Conservation (phyloP, 306 rosid genomes). For the Dryas drummondii region DNA sequence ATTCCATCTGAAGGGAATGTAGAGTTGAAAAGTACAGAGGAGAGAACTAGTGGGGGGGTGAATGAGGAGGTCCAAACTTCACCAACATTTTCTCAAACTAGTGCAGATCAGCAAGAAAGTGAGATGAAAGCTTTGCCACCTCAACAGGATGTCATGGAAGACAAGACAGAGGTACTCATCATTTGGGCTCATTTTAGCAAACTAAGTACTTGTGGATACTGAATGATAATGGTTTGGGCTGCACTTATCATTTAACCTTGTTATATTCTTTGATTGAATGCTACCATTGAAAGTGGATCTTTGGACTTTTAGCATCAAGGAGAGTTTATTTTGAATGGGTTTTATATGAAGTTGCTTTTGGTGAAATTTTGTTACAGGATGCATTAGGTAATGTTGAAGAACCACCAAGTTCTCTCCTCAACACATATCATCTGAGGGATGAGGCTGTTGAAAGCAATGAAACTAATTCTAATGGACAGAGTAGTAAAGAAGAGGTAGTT, state of each 20-base stretch:
- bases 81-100: slow-evolving; percentile 32
- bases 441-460: slow-evolving; percentile 37
- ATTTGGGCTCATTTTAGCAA: slow-evolving; percentile 13
- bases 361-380: slow-evolving; percentile 46
- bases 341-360: slow-evolving; percentile 28
- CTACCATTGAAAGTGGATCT: no score
- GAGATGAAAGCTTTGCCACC: slow-evolving; percentile 35
- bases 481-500: slow-evolving; percentile 54
- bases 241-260: background rate
- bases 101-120: slow-evolving; percentile 40
- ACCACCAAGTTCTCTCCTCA: slow-evolving; percentile 57
- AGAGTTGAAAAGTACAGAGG: slow-evolving; percentile 38
- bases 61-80: slow-evolving; percentile 45
- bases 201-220: background rate
- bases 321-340: slow-evolving; percentile 20
- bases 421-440: slow-evolving; percentile 58
- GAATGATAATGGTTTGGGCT: background rate
- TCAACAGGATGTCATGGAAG: slow-evolving; percentile 33
- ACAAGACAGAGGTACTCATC: slow-evolving; percentile 55
- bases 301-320: slow-evolving; percentile 3
- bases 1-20: slow-evolving; percentile 32
- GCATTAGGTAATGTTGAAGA: slow-evolving; percentile 37
- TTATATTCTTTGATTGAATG: background rate
- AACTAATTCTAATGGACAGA: slow-evolving; percentile 29
- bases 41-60: slow-evolving; percentile 15